These are phyloP conservation scores for Marchantia polymorpha DNA, from an alignment of 225 moss, liverwort and hornwort genomes.

Conservation along the genomic window DNA sequence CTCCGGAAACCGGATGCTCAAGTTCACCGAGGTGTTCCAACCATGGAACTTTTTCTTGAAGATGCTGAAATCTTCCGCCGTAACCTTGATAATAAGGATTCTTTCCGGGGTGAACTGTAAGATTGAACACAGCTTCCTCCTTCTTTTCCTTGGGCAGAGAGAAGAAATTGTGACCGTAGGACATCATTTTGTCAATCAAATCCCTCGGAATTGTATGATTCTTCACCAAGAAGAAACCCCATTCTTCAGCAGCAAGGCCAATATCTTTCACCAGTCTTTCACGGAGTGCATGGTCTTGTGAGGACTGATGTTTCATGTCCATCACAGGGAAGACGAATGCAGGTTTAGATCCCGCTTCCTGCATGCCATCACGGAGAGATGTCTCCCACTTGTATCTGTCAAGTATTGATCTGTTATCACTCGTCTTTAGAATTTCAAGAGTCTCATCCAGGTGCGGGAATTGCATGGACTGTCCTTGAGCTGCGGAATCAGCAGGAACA, in stretches of 20 bases:
- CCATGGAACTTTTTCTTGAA: background rate
- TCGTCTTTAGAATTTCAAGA: no score
- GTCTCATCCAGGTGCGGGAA: no score
- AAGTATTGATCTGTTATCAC: no score
- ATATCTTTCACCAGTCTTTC: conserved; percentile 14
- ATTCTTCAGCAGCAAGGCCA: conserved; percentile 20
- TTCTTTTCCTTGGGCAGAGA: conserved; percentile 25
- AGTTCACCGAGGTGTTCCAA: conserved; percentile 32
- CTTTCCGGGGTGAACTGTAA: background rate
- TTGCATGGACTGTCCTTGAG: no score
- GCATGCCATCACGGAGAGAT: no score
- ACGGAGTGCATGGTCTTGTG: conserved; percentile 14
- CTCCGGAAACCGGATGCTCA: background rate
- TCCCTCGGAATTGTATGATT: conserved; percentile 26
- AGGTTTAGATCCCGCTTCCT: background rate
- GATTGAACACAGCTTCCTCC: conserved; percentile 2
- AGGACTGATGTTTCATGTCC: conserved; percentile 20
- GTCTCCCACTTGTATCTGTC: no score
- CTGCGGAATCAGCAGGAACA: no score
- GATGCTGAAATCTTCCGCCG: background rate
- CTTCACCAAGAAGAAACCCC: conserved; percentile 39
- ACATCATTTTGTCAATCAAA: background rate
- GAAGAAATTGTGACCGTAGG: conserved; percentile 27
- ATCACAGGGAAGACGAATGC: conserved; percentile 25
- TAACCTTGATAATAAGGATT: conserved; percentile 27